Evolutionary conservation across 495 filamentous ascomycete genomes (phyloP).

Genomic region (Aspergillus affinis): DNA sequence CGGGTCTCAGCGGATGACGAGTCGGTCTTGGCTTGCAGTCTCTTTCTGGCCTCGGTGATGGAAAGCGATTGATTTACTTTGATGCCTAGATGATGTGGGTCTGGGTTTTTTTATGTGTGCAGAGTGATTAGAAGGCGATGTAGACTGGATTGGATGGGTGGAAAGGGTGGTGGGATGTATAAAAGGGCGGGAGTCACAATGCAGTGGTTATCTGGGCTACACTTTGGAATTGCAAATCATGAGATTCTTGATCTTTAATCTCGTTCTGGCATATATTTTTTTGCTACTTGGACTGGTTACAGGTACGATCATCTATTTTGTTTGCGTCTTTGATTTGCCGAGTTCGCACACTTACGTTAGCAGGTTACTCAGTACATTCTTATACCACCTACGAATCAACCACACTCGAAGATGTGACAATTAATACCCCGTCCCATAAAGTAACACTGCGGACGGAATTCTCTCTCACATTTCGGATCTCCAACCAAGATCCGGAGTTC

Average conservation of each 20-base stretch:
- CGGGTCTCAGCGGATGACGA: slow-evolving; percentile 11
- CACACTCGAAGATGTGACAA: slow-evolving; percentile 3
- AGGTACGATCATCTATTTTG: too few species aligned
- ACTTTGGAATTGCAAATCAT: not conserved
- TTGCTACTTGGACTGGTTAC: not conserved
- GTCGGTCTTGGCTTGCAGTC: slow-evolving; percentile 11
- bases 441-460: not conserved
- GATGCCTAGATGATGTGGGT: slow-evolving; percentile 9
- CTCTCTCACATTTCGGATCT: slow-evolving; percentile 10
- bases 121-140: not conserved
- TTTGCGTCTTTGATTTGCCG: not conserved
- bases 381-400: not conserved
- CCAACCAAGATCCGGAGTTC: not conserved
- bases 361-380: slow-evolving; percentile 16
- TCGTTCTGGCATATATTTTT: not conserved
- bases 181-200: not conserved
- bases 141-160: not conserved
- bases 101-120: not conserved
- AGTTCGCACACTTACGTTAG: not conserved
- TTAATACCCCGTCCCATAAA: slow-evolving; percentile 8
- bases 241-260: not conserved
- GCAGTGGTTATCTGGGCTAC: too few species aligned
- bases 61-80: slow-evolving; percentile 1
- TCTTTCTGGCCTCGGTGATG: not conserved
- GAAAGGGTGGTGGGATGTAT: not conserved